These are phyloP conservation scores for Bipolaris oryzae DNA, from an alignment of 2,329 filamentous ascomycete species.

Conservation along the genomic window DNA sequence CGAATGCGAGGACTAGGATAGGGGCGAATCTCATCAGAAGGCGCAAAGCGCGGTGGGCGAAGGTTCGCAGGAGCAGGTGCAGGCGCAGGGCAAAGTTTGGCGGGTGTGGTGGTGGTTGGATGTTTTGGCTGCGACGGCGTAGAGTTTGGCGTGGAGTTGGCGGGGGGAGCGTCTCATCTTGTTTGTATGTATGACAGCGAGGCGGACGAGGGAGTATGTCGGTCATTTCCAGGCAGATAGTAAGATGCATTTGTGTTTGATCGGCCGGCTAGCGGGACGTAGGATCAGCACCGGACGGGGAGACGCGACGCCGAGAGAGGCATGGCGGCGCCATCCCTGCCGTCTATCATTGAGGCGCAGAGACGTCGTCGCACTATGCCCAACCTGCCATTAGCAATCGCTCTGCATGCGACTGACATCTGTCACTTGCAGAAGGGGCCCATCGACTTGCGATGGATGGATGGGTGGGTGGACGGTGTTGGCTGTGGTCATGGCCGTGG, in stretches of 20 bases:
- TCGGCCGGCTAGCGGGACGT: slow-evolving; percentile 40
- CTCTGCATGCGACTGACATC: slow-evolving; percentile 25
- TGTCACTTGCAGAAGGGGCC: slow-evolving; percentile 30
- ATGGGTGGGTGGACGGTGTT: too few species aligned
- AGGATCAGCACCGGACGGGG: slow-evolving; percentile 24
- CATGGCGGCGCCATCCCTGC: slow-evolving; percentile 35
- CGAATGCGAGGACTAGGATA: slow-evolving; percentile 13
- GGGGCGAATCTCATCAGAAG: neutral
- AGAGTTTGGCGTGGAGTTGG: slow-evolving; percentile 4
- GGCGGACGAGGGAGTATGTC: slow-evolving; percentile 19
- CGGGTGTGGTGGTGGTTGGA: neutral
- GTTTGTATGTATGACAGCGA: slow-evolving; percentile 4
- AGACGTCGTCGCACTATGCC: slow-evolving; percentile 31
- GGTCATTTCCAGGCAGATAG: slow-evolving; percentile 22
- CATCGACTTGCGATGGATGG: too few species aligned
- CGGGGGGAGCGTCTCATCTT: neutral
- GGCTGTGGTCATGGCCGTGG: too few species aligned
- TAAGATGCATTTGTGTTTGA: slow-evolving; percentile 27
- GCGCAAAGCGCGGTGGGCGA: neutral
- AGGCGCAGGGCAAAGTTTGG: slow-evolving; percentile 7
- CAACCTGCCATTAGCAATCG: slow-evolving; percentile 30
- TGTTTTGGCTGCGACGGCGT: slow-evolving; percentile 3
- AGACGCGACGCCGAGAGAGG: slow-evolving; percentile 28
- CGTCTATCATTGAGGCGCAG: slow-evolving; percentile 34
- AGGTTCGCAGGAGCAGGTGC: neutral